phyloP scores from a whole-genome alignment of 306 rosid species.

The Erythrophleum fordii region DNA sequence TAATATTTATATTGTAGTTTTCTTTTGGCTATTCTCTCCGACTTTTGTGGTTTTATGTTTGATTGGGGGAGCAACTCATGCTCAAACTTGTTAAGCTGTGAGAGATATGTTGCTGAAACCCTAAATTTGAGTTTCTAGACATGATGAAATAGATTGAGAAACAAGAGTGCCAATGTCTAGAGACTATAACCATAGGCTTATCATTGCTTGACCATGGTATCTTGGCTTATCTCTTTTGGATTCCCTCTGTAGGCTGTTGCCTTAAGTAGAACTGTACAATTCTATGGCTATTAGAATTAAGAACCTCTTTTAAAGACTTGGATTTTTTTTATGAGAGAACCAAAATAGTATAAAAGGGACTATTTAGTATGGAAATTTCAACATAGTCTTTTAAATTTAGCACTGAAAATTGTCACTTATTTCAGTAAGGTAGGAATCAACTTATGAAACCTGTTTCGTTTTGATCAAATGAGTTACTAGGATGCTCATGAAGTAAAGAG shows the following conservation, averaged over 20 bases:
- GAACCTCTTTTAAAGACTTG: neutral
- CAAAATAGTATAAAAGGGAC: neutral
- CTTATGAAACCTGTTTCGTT: slow-evolving; percentile 1
- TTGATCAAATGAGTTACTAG: neutral
- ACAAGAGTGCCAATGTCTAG: slow-evolving; percentile 3
- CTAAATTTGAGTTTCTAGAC: slow-evolving; percentile 18
- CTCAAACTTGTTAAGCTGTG: slow-evolving; percentile 10
- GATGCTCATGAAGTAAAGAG: slow-evolving; percentile 25
- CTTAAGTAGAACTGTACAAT: neutral
- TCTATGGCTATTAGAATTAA: neutral
- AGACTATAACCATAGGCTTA: neutral
- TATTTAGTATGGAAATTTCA: neutral
- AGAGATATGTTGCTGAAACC: slow-evolving; percentile 28
- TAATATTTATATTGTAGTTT: slow-evolving; percentile 46
- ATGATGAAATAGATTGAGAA: slow-evolving; percentile 23
- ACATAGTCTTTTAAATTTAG: neutral
- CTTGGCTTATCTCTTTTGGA: neutral
- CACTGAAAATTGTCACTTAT: neutral
- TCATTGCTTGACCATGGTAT: neutral
- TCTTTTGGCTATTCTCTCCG: neutral
- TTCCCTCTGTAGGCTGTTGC: neutral
- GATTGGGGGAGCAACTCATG: slow-evolving; percentile 8
- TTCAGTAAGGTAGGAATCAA: neutral
- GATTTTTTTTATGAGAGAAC: neutral
- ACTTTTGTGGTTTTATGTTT: neutral